Conservation (phyloP, 495 filamentous ascomycete genomes). For the Cercophora sp. region DNA sequence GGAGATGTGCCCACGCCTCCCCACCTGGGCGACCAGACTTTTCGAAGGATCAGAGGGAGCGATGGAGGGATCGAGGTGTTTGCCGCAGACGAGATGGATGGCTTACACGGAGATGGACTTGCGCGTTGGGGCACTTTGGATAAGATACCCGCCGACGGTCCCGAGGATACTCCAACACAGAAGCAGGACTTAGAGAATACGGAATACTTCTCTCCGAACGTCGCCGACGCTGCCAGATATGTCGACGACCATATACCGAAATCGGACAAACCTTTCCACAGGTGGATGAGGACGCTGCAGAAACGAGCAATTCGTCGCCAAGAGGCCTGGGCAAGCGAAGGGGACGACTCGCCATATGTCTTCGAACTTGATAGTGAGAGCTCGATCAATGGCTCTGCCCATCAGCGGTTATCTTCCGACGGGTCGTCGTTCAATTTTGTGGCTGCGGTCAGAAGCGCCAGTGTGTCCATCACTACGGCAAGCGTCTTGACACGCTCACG, state of each 20-base stretch:
- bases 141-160: slow-evolving; percentile 36
- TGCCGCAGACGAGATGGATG: slow-evolving; percentile 10
- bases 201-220: slow-evolving; percentile 23
- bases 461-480: slow-evolving; percentile 64
- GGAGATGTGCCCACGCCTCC: background rate
- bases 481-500: slow-evolving; percentile 61
- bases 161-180: slow-evolving; percentile 28
- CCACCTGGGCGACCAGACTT: background rate
- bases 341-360: slow-evolving; percentile 37
- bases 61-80: background rate
- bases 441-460: slow-evolving; percentile 71
- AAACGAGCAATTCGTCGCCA: slow-evolving; percentile 41
- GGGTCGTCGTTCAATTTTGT: slow-evolving; percentile 71
- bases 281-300: slow-evolving; percentile 57
- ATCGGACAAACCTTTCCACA: slow-evolving; percentile 45
- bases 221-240: slow-evolving; percentile 6
- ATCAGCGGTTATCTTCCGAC: slow-evolving; percentile 59
- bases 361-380: slow-evolving; percentile 25
- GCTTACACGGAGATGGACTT: slow-evolving; percentile 15
- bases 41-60: background rate
- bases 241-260: slow-evolving; percentile 15
- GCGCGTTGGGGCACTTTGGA: slow-evolving; percentile 39
- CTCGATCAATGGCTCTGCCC: slow-evolving; percentile 18
- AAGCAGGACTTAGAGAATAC: slow-evolving; percentile 23
- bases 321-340: slow-evolving; percentile 25